phyloP scores from a whole-genome alignment of 176 grass and related monocot species.

The Oryza longistaminata region DNA sequence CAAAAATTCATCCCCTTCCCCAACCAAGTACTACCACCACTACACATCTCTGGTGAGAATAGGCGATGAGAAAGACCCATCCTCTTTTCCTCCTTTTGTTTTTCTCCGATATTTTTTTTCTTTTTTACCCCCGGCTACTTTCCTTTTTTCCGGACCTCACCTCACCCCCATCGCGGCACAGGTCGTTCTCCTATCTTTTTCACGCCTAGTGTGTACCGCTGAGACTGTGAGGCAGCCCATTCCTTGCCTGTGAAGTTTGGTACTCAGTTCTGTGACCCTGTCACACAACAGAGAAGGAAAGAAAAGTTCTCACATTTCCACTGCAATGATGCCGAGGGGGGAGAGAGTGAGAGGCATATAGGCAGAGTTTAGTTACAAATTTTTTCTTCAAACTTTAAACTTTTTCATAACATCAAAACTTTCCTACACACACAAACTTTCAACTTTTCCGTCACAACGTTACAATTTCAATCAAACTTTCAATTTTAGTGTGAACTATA shows the following conservation, averaged over 20 bases:
- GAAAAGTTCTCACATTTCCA: constrained; percentile 5
- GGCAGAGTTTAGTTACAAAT: too few species aligned
- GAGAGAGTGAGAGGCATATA: neutral
- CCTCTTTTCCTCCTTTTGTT: neutral
- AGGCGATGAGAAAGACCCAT: constrained; percentile 15
- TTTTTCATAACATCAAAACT: too few species aligned
- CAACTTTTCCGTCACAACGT: too few species aligned
- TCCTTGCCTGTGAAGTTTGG: constrained; percentile 48
- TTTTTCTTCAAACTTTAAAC: too few species aligned
- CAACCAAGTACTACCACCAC: neutral
- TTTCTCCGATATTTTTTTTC: neutral
- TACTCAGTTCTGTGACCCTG: neutral
- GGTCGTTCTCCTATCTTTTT: constrained; percentile 29
- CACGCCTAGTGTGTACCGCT: neutral
- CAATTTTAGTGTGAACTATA: too few species aligned
- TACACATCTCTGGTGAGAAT: neutral
- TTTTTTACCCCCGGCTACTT: neutral
- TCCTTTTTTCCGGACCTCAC: neutral
- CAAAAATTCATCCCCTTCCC: neutral
- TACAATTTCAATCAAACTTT: too few species aligned
- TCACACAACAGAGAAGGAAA: neutral
- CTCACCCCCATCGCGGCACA: neutral
- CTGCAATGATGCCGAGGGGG: constrained; percentile 9
- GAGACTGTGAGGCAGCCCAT: constrained; percentile 10
- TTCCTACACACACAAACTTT: too few species aligned